Percentiles rank a stretch among this genome's conserved stretches.
These are phyloP conservation scores for Apiotrichum akiyoshidainum DNA, from an alignment of 1,284 basidiomycete species.

Conservation along the genomic window DNA sequence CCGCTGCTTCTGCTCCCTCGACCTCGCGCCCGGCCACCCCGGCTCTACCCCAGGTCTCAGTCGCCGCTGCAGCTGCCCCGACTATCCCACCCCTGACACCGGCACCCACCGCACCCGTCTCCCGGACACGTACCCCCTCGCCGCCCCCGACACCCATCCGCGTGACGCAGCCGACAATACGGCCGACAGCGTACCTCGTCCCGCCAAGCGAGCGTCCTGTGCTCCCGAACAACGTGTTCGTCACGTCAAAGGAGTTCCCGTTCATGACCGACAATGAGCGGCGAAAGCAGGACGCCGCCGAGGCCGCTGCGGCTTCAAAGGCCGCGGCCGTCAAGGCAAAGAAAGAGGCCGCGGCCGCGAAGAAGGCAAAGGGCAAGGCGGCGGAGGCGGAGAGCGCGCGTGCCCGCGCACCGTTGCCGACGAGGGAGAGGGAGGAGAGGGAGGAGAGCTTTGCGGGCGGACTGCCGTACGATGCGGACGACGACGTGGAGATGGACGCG, in stretches of 20 bases:
- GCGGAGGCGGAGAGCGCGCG: neutral
- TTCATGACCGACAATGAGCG: constrained; percentile 17
- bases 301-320: neutral
- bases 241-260: constrained; percentile 32
- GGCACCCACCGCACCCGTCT: neutral
- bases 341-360: neutral
- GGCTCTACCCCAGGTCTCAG: too few relatives aligned
- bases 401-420: too few relatives aligned
- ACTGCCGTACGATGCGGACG: constrained; percentile 1
- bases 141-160: constrained; percentile 14
- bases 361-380: neutral
- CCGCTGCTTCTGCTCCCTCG: too few relatives aligned
- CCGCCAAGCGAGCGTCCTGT: constrained; percentile 30
- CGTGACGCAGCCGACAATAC: constrained; percentile 1
- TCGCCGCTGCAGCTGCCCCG: neutral
- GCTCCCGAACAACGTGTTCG: constrained; percentile 42
- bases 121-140: neutral
- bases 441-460: neutral
- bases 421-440: too few relatives aligned
- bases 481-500: constrained; percentile 5
- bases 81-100: neutral
- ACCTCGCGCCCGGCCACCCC: neutral
- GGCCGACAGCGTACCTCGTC: constrained; percentile 11
- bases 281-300: constrained; percentile 6
- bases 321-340: neutral